Evolutionary conservation across 768 basidiomycete genomes (phyloP).

Genomic region (Cyathus striatus): DNA sequence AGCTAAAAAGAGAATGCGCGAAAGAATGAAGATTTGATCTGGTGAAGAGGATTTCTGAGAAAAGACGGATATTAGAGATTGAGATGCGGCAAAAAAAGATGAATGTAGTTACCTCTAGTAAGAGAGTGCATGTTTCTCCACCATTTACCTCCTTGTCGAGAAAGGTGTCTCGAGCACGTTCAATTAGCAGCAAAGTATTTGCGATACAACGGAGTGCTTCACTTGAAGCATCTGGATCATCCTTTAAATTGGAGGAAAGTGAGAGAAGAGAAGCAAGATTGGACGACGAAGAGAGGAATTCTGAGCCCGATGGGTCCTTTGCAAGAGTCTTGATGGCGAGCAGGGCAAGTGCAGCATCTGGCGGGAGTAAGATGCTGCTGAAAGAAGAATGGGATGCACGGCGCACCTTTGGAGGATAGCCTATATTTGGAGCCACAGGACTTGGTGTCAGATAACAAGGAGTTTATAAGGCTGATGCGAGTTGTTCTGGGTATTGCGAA

Average conservation of each 20-base stretch:
- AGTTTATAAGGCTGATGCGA: conserved; percentile 51
- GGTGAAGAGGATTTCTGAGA: conserved; percentile 53
- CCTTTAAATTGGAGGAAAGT: conserved; percentile 48
- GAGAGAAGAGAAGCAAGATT: conserved; percentile 56
- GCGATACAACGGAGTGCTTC: conserved; percentile 77
- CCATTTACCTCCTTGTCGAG: conserved; percentile 58
- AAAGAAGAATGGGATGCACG: not conserved
- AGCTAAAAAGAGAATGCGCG: conserved; percentile 71
- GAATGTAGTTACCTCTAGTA: conserved; percentile 53
- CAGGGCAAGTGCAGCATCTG: conserved; percentile 68
- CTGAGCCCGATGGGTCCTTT: conserved; percentile 64
- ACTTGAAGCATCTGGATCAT: conserved; percentile 51
- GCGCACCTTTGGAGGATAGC: conserved; percentile 50
- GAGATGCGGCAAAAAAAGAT: conserved; percentile 7
- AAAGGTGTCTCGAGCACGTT: conserved; percentile 53
- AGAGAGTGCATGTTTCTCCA: conserved; percentile 45
- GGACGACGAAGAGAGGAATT: conserved; percentile 44
- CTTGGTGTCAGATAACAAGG: conserved; percentile 57
- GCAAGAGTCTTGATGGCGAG: conserved; percentile 72
- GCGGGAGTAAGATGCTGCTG: not conserved
- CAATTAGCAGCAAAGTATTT: conserved; percentile 71
- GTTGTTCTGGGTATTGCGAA: conserved; percentile 40
- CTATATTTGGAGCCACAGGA: conserved; percentile 36
- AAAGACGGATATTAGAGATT: conserved; percentile 1
- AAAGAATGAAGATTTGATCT: conserved; percentile 69